These are phyloP conservation scores for Cynanchum wilfordii DNA, from an alignment of 257 asterid species.

Conservation along the genomic window DNA sequence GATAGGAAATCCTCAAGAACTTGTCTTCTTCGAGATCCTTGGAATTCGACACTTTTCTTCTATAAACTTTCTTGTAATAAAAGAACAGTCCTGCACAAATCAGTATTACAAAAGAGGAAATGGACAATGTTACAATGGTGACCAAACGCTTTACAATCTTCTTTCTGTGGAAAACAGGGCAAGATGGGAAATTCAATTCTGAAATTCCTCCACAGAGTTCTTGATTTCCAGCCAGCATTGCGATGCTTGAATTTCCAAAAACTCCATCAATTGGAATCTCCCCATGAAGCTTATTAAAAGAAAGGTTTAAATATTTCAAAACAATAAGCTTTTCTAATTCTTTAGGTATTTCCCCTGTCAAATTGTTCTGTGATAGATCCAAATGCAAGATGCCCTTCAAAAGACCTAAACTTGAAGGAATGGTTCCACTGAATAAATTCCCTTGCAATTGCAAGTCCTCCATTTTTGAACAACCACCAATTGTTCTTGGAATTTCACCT, in stretches of 20 bases:
- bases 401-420: neutral
- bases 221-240: neutral
- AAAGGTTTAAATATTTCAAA: neutral
- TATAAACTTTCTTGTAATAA: neutral
- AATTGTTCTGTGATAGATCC: neutral
- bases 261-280: neutral
- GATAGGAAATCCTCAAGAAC: constrained; percentile 18
- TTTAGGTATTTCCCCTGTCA: neutral
- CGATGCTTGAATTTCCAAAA: neutral
- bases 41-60: neutral
- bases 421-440: neutral
- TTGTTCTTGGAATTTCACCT: neutral
- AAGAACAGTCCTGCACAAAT: neutral
- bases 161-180: neutral
- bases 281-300: neutral
- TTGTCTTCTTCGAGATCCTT: neutral
- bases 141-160: neutral
- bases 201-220: neutral
- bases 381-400: neutral
- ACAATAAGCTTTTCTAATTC: neutral
- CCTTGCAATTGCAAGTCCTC: neutral
- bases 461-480: neutral
- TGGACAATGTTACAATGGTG: no score
- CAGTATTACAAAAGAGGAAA: neutral
- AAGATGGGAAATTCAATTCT: neutral